Evolutionary conservation across 805 yeast genomes (phyloP).

Genomic region (Pichia phayaonensis): DNA sequence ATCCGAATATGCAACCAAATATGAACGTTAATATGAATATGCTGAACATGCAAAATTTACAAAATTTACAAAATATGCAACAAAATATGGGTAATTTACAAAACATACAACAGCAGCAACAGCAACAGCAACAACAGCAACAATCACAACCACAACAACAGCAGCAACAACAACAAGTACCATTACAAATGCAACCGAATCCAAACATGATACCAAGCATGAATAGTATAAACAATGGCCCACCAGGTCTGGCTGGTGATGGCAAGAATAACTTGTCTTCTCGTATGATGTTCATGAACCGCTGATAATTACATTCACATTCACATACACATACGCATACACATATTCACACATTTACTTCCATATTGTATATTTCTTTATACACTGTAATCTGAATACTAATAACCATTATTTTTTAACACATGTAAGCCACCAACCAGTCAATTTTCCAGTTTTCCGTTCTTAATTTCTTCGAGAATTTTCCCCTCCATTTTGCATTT

Average conservation of each 20-base stretch:
- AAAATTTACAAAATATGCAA: not conserved
- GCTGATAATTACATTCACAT: not conserved
- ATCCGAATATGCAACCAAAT: not conserved
- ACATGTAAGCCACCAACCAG: not conserved
- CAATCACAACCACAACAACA: not conserved
- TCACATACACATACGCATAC: not conserved
- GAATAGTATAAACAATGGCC: not conserved
- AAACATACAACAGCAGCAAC: conserved; percentile 11
- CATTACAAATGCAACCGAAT: not conserved
- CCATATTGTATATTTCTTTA: not conserved
- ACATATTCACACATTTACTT: not conserved
- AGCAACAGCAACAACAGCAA: not conserved
- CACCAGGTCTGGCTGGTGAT: conserved; percentile 9
- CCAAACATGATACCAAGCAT: not conserved
- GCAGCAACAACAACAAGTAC: not conserved
- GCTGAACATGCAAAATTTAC: not conserved
- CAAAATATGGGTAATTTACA: not conserved
- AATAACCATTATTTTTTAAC: too few species aligned
- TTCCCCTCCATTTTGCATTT: not conserved
- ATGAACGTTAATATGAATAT: not conserved
- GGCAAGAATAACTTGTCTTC: conserved; percentile 19
- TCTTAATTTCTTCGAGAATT: not conserved
- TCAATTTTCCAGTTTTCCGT: not conserved
- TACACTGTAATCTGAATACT: not conserved
- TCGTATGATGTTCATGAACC: conserved; percentile 16